A percentile compares a stretch with the other conserved stretches of the same genome.
phyloP scores from a whole-genome alignment of 2,329 filamentous ascomycete species.

The Dactylellina cionopaga region DNA sequence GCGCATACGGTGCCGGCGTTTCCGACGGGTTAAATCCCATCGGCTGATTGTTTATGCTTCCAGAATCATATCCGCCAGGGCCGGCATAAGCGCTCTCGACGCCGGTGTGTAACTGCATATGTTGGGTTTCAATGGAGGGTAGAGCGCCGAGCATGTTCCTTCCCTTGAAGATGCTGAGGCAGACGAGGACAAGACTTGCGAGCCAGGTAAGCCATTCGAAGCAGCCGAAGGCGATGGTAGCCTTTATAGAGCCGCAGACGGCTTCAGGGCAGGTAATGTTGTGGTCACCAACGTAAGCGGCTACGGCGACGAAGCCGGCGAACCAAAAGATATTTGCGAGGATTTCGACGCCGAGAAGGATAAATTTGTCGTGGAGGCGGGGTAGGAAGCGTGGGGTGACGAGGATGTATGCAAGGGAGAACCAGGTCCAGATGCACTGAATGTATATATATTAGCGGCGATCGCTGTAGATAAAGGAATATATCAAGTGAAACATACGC shows the following conservation, averaged over 20 bases:
- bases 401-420: constrained; percentile 48
- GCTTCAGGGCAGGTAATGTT: constrained; percentile 38
- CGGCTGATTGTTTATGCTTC: constrained; percentile 10
- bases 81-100: constrained; percentile 34
- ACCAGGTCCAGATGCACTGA: constrained; percentile 46
- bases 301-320: constrained; percentile 48
- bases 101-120: constrained; percentile 14
- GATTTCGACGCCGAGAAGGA: constrained; percentile 45
- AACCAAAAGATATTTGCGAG: constrained; percentile 50
- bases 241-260: constrained; percentile 46
- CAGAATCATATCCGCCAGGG: constrained; percentile 23
- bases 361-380: constrained; percentile 48
- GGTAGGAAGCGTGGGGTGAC: constrained; percentile 46
- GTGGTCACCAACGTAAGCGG: constrained; percentile 46
- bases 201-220: constrained; percentile 51
- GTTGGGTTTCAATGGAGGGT: constrained; percentile 33
- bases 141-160: constrained; percentile 36
- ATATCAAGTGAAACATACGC: constrained; percentile 13
- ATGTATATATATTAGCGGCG: neutral
- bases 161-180: constrained; percentile 45
- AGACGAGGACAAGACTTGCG: constrained; percentile 35
- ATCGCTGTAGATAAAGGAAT: neutral
- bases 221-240: constrained; percentile 38
- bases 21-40: constrained; percentile 46
- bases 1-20: constrained; percentile 30